Percentiles rank a stretch among this genome's conserved stretches.
These are phyloP conservation scores for Panellus pusillus DNA, from an alignment of 768 basidiomycete genomes.

Conservation along the genomic window DNA sequence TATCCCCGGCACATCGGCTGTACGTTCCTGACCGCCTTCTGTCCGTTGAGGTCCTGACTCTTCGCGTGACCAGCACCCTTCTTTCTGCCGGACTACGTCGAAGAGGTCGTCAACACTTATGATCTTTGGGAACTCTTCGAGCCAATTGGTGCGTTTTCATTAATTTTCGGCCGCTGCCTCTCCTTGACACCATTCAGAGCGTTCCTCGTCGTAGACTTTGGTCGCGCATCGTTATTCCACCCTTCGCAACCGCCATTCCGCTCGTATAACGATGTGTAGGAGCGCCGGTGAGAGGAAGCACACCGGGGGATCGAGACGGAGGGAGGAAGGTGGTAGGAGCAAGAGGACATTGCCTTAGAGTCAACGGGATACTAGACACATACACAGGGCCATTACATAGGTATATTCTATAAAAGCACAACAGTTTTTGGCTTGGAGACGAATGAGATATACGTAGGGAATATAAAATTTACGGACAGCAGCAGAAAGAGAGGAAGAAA, in stretches of 20 bases:
- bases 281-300: too few relatives aligned
- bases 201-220: background rate
- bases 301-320: too few relatives aligned
- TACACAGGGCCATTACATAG: background rate
- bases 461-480: constrained; percentile 10
- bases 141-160: constrained; percentile 1
- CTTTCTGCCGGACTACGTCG: background rate
- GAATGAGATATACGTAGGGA: background rate
- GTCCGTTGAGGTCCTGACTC: background rate
- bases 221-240: background rate
- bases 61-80: background rate
- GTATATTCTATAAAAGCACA: constrained; percentile 13
- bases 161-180: background rate
- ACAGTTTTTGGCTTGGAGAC: background rate
- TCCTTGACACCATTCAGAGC: background rate
- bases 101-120: background rate
- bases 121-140: constrained; percentile 1
- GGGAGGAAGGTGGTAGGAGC: too few relatives aligned
- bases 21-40: background rate
- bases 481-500: background rate
- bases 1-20: background rate
- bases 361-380: too few relatives aligned
- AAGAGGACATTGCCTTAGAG: too few relatives aligned
- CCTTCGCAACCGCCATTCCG: too few relatives aligned
- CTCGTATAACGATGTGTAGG: too few relatives aligned